Percentiles rank a stretch among this genome's conserved stretches.
Evolutionary conservation across 345 rosid species (phyloP).

Genomic region (Sapria himalayana): DNA sequence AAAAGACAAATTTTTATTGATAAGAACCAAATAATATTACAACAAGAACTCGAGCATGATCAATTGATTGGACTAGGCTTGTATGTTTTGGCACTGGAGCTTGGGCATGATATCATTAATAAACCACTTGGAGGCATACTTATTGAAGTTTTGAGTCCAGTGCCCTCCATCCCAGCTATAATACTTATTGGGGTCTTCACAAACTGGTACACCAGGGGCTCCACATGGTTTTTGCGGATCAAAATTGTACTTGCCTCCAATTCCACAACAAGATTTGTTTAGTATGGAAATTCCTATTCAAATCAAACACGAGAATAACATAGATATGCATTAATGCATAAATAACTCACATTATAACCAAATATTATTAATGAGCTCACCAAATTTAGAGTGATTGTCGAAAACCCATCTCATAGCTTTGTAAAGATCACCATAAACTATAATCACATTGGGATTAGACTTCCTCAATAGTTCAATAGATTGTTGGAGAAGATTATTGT

Average conservation of each 20-base stretch:
- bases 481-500: slow-evolving; percentile 10
- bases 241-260: slow-evolving; percentile 9
- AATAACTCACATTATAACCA: background rate
- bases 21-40: too few species aligned
- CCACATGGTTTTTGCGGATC: slow-evolving; percentile 9
- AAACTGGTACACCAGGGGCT: slow-evolving; percentile 3
- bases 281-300: slow-evolving; percentile 4
- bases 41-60: too few species aligned
- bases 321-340: background rate
- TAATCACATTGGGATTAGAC: slow-evolving; percentile 2
- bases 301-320: background rate
- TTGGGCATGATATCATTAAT: too few species aligned
- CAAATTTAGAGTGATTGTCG: too few species aligned
- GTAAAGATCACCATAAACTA: slow-evolving; percentile 8
- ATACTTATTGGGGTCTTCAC: slow-evolving; percentile 4
- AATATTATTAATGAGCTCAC: too few species aligned
- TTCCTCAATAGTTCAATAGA: slow-evolving; percentile 3
- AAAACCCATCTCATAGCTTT: slow-evolving; percentile 7
- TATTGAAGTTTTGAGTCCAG: too few species aligned
- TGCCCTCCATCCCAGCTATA: slow-evolving; percentile 18
- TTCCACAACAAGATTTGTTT: slow-evolving; percentile 10
- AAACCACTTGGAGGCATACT: too few species aligned
- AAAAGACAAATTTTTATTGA: too few species aligned
- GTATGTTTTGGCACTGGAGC: too few species aligned
- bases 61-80: too few species aligned